Conservation (phyloP, 305 asterid genomes). For the Nicotiana rustica region DNA sequence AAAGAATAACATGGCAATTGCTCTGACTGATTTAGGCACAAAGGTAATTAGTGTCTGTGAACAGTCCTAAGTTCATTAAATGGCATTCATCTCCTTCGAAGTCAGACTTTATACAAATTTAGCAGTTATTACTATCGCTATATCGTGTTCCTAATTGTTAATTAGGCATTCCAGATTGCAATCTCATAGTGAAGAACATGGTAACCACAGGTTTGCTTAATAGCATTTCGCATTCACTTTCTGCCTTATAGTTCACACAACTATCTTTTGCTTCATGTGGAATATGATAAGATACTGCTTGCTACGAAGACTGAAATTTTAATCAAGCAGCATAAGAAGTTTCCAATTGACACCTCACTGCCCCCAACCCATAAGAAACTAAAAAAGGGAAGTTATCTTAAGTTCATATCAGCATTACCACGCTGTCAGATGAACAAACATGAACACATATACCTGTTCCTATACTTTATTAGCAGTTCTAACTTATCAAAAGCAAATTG, state of each 20-base stretch:
- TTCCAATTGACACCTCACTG: not conserved
- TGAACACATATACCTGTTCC: conserved; percentile 15
- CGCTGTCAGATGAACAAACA: not conserved
- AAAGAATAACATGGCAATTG: conserved; percentile 99
- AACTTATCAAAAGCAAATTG: not conserved
- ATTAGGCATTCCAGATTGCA: not conserved
- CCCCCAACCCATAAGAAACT: not conserved
- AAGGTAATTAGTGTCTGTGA: conserved; percentile 60
- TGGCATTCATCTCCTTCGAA: conserved; percentile 18
- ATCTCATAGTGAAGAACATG: conserved; percentile 21
- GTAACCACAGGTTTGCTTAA: not conserved
- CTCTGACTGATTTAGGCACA: conserved; percentile 98
- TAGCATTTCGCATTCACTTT: conserved; percentile 20
- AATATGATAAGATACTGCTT: conserved; percentile 29
- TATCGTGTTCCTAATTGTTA: not conserved
- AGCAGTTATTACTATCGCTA: conserved; percentile 11
- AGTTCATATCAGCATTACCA: not conserved
- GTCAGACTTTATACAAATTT: not conserved
- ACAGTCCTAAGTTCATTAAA: conserved; percentile 15
- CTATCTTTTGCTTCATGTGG: conserved; percentile 11
- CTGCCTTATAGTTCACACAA: not conserved
- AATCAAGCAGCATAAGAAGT: conserved; percentile 3
- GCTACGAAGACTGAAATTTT: conserved; percentile 13
- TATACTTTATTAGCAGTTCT: conserved; percentile 18
- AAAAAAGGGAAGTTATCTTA: conserved; percentile 21